phyloP scores from a whole-genome alignment of 805 yeast species.

The Suhomyces sp. region DNA sequence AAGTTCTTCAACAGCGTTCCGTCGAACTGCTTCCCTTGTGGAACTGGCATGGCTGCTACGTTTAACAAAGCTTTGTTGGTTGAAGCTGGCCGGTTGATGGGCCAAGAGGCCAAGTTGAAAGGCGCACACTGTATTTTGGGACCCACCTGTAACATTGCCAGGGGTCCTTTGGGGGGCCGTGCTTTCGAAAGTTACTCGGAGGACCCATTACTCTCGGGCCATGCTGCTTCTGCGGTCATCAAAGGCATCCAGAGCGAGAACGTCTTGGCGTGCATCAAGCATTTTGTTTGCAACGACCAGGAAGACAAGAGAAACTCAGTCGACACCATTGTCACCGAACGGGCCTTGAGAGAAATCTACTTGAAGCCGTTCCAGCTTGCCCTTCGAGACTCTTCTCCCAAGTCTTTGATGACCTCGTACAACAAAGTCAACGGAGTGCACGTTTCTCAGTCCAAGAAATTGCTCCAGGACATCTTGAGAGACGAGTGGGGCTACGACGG shows the following conservation, averaged over 20 bases:
- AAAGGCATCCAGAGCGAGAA: slow-evolving; percentile 53
- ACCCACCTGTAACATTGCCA: slow-evolving; percentile 48
- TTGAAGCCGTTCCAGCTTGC: slow-evolving; percentile 63
- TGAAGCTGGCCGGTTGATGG: slow-evolving; percentile 54
- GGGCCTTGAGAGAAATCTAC: slow-evolving; percentile 66
- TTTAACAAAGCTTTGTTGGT: slow-evolving; percentile 48
- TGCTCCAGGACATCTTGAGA: slow-evolving; percentile 47
- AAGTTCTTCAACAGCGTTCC: slow-evolving; percentile 50
- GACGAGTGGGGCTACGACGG: slow-evolving; percentile 60
- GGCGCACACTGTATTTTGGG: slow-evolving; percentile 51
- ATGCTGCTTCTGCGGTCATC: slow-evolving; percentile 46
- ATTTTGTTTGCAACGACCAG: slow-evolving; percentile 60
- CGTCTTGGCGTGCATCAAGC: slow-evolving; percentile 58
- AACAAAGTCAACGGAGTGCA: slow-evolving; percentile 63
- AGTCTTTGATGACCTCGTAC: slow-evolving; percentile 59
- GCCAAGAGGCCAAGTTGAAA: slow-evolving; percentile 51
- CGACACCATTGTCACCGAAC: slow-evolving; percentile 49
- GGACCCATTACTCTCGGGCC: slow-evolving; percentile 52
- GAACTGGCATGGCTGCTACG: slow-evolving; percentile 58
- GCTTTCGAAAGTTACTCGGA: slow-evolving; percentile 62
- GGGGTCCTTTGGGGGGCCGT: slow-evolving; percentile 61
- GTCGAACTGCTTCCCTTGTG: slow-evolving; percentile 59
- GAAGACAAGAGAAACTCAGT: slow-evolving; percentile 53
- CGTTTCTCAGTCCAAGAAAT: slow-evolving; percentile 43
- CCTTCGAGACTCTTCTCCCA: slow-evolving; percentile 49